Percentiles rank a stretch among this genome's conserved stretches.
Evolutionary conservation across 768 basidiomycete genomes (phyloP).

Genomic region (Collybia mongolica): DNA sequence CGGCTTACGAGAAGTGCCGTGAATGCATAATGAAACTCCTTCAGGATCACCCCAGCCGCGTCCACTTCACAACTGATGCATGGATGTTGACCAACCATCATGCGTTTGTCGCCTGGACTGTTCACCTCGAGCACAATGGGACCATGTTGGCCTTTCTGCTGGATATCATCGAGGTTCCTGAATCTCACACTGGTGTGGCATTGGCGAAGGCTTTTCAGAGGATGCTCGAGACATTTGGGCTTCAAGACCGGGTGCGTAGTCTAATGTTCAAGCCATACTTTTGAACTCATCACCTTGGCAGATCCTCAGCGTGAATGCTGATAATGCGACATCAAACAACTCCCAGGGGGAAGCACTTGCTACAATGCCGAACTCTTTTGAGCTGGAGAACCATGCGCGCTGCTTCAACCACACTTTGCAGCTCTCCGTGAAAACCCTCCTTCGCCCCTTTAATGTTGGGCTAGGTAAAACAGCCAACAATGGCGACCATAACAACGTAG

Average conservation of each 20-base stretch:
- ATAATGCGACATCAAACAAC: not conserved
- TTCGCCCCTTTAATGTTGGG: constrained; percentile 28
- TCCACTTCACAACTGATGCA: not conserved
- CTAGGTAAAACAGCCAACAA: constrained; percentile 3
- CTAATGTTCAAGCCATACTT: not conserved
- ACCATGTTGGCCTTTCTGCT: constrained; percentile 17
- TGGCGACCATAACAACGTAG: not conserved
- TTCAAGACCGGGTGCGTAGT: not conserved
- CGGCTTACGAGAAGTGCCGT: not conserved
- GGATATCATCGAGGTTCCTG: constrained; percentile 28
- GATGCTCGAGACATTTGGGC: constrained; percentile 10
- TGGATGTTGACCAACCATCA: constrained; percentile 25
- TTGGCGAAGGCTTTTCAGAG: constrained; percentile 17
- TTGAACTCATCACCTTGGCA: not conserved
- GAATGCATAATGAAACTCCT: not conserved
- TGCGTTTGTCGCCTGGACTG: constrained; percentile 23
- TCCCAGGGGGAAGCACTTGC: not conserved
- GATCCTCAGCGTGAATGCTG: constrained; percentile 16
- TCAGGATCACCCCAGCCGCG: not conserved
- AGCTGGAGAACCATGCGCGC: constrained; percentile 13
- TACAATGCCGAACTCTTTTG: too few species aligned
- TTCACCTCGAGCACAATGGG: constrained; percentile 23
- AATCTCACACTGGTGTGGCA: constrained; percentile 23
- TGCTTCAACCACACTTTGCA: constrained; percentile 40
- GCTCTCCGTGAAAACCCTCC: constrained; percentile 28